Conservation (phyloP, 805 yeast species). For the Pichia californica region DNA sequence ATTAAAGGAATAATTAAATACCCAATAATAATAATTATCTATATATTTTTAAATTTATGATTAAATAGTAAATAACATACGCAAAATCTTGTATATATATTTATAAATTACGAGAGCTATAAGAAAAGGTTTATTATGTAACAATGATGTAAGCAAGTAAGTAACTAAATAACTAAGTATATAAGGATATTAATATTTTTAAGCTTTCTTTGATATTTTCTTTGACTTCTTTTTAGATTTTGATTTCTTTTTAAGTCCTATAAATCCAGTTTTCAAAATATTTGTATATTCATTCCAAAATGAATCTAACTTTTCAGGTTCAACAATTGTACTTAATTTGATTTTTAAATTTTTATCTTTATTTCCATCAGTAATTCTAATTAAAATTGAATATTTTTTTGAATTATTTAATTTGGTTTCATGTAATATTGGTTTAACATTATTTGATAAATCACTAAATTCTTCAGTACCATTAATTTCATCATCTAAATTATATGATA, state of each 20-base stretch:
- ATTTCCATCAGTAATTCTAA: conserved; percentile 61
- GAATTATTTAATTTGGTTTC: neutral
- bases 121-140: neutral
- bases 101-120: neutral
- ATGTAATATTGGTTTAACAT: conserved; percentile 13
- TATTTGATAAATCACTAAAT: conserved; percentile 13
- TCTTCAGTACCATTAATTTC: conserved; percentile 15
- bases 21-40: no score
- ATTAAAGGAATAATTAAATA: neutral
- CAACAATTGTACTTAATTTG: conserved; percentile 72
- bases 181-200: neutral
- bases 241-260: conserved; percentile 75
- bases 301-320: conserved; percentile 48
- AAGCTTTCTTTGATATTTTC: conserved; percentile 19
- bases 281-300: conserved; percentile 77
- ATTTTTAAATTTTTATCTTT: conserved; percentile 41
- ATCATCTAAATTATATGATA: conserved; percentile 21
- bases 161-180: no score
- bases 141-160: no score
- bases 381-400: conserved; percentile 47
- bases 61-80: neutral
- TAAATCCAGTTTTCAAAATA: conserved; percentile 61
- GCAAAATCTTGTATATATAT: neutral
- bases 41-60: neutral
- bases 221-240: conserved; percentile 64